These are phyloP conservation scores for Dichotomopilus funicola DNA, from an alignment of 2,329 filamentous ascomycete genomes.

Conservation along the genomic window DNA sequence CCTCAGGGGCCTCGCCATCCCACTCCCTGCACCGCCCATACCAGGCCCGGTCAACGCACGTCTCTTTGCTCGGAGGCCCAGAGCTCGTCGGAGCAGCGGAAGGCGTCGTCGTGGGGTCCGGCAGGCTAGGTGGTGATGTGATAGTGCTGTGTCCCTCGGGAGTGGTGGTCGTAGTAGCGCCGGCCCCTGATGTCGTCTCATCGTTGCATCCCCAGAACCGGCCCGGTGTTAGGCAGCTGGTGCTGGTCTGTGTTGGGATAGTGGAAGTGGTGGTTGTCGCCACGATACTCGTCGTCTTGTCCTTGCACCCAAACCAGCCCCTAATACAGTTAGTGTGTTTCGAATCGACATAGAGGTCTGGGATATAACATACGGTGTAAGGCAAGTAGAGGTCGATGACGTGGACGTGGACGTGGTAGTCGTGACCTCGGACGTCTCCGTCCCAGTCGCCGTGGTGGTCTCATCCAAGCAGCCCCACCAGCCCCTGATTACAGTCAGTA, in stretches of 20 bases:
- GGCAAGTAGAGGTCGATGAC: slow-evolving; percentile 37
- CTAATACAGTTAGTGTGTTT: slow-evolving; percentile 39
- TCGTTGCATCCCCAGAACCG: slow-evolving; percentile 51
- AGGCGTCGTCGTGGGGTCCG: slow-evolving; percentile 27
- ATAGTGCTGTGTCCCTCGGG: slow-evolving; percentile 21
- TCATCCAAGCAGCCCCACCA: slow-evolving; percentile 82
- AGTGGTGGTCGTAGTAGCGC: slow-evolving; percentile 14
- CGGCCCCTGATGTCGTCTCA: slow-evolving; percentile 25
- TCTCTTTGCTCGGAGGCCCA: slow-evolving; percentile 6
- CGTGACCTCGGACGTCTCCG: slow-evolving; percentile 36
- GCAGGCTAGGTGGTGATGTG: slow-evolving; percentile 23
- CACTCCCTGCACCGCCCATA: slow-evolving; percentile 22
- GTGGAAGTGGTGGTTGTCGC: slow-evolving; percentile 28
- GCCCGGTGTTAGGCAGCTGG: slow-evolving; percentile 46
- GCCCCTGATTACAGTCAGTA: slow-evolving; percentile 36
- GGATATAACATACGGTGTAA: slow-evolving; percentile 36
- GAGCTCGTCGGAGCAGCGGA: slow-evolving; percentile 21
- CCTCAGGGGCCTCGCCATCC: slow-evolving; percentile 5
- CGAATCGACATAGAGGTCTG: slow-evolving; percentile 22
- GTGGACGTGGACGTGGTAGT: slow-evolving; percentile 35
- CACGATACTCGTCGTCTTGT: slow-evolving; percentile 36
- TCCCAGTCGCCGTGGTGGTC: slow-evolving; percentile 45
- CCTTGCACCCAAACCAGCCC: slow-evolving; percentile 63
- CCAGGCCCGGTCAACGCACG: slow-evolving; percentile 19
- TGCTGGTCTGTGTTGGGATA: slow-evolving; percentile 28